Conservation (phyloP, 108 stramenopile species). For the Fistulifera pelliculosa region DNA sequence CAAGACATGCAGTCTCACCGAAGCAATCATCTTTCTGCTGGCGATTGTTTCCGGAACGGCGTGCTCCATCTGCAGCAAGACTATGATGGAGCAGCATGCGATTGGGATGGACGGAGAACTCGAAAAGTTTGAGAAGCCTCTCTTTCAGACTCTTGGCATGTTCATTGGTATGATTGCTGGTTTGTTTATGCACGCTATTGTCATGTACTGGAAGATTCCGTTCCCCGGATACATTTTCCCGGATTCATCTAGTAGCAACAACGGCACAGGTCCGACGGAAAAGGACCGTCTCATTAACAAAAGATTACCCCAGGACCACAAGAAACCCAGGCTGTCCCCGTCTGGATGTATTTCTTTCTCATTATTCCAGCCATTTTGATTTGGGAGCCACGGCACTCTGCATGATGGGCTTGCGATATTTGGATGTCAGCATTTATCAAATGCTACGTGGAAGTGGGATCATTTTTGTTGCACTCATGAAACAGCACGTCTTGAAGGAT, state of each 20-base stretch:
- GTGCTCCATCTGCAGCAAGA: slow-evolving; percentile 82
- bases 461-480: slow-evolving; percentile 89
- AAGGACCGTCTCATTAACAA: background rate
- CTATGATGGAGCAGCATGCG: slow-evolving; percentile 68
- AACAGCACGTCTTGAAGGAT: slow-evolving; percentile 70
- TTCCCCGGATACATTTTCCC: slow-evolving; percentile 73
- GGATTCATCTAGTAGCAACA: slow-evolving; percentile 2
- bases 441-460: slow-evolving; percentile 83
- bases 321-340: slow-evolving; percentile 21
- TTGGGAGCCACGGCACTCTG: slow-evolving; percentile 80
- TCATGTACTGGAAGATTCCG: slow-evolving; percentile 55
- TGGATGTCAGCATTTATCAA: slow-evolving; percentile 83
- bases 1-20: slow-evolving; percentile 43
- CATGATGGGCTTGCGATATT: slow-evolving; percentile 83
- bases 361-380: slow-evolving; percentile 81
- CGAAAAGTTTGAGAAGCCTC: slow-evolving; percentile 53
- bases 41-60: slow-evolving; percentile 82
- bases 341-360: slow-evolving; percentile 82
- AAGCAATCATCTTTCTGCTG: slow-evolving; percentile 60
- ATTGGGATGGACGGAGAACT: slow-evolving; percentile 53
- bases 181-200: slow-evolving; percentile 68
- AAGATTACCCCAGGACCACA: background rate
- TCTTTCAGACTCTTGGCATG: slow-evolving; percentile 87
- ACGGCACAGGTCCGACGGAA: slow-evolving; percentile 2
- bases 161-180: slow-evolving; percentile 86